Conservation (phyloP, 768 basidiomycete genomes). For the Mycena olivaceomarginata region DNA sequence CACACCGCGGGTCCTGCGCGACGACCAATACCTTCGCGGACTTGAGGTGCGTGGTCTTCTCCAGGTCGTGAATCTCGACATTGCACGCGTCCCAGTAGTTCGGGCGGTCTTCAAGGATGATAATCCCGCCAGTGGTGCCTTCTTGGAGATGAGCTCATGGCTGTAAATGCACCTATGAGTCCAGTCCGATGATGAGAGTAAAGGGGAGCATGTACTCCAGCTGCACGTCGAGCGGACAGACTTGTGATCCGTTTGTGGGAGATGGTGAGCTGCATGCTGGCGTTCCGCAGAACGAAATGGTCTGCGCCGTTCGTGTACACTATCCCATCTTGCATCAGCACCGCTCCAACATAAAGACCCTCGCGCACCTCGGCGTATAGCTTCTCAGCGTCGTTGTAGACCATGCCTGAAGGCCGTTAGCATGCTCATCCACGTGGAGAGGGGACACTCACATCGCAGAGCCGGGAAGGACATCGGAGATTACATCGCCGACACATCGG, state of each 20-base stretch:
- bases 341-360: too few relatives aligned
- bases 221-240: conserved; percentile 73
- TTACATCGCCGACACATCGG: too few relatives aligned
- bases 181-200: neutral
- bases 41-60: conserved; percentile 82
- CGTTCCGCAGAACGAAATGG: too few relatives aligned
- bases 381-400: too few relatives aligned
- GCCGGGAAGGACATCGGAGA: too few relatives aligned
- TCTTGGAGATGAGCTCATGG: conserved; percentile 89
- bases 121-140: conserved; percentile 59
- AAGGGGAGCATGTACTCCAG: too few relatives aligned
- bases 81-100: conserved; percentile 96
- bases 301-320: too few relatives aligned
- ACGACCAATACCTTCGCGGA: conserved; percentile 83
- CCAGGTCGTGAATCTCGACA: conserved; percentile 95
- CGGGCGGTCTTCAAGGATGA: conserved; percentile 93
- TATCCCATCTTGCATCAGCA: too few relatives aligned
- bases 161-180: conserved; percentile 56
- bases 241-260: conserved; percentile 65
- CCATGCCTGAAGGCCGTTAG: too few relatives aligned
- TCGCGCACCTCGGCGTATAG: too few relatives aligned
- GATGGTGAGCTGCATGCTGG: conserved; percentile 82
- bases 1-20: conserved; percentile 89
- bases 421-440: too few relatives aligned
- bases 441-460: too few relatives aligned